Conservation (phyloP, 495 filamentous ascomycete species). For the Neurospora sp. region DNA sequence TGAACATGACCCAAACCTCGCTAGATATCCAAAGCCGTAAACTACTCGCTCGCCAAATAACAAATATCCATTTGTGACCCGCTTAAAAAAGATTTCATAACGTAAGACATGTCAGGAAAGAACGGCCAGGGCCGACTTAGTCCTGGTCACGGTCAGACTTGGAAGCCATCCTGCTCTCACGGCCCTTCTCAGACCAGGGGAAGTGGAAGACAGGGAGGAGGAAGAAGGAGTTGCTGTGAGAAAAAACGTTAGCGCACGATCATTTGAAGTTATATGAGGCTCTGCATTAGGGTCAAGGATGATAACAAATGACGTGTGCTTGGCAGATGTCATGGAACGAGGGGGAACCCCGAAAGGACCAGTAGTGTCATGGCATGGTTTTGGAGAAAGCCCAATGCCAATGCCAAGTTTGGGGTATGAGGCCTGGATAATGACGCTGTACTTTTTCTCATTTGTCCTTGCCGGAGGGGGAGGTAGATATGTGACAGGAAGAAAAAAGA, state of each 20-base stretch:
- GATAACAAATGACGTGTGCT: constrained; percentile 13
- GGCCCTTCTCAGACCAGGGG: constrained; percentile 89
- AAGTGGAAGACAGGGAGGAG: constrained; percentile 90
- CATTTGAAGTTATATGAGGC: constrained; percentile 3
- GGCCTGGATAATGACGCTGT: not conserved
- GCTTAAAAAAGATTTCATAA: not conserved
- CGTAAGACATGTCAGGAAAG: not conserved
- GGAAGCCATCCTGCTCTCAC: constrained; percentile 37
- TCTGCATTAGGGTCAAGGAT: constrained; percentile 8
- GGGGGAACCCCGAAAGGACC: not conserved
- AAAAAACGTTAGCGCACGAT: constrained; percentile 7
- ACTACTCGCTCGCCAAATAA: not conserved
- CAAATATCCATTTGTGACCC: not conserved
- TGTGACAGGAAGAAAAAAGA: not conserved
- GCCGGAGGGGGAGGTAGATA: not conserved
- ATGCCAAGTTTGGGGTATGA: not conserved
- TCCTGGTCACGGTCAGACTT: constrained; percentile 27
- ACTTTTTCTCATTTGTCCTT: not conserved
- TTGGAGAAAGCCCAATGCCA: not conserved
- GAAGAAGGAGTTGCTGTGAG: constrained; percentile 76
- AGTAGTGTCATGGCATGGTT: not conserved
- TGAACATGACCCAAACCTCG: not conserved
- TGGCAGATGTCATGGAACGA: constrained; percentile 11
- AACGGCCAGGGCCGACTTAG: constrained; percentile 7
- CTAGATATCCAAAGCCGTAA: not conserved